Evolutionary conservation across 2,329 filamentous ascomycete genomes (phyloP), one percentile per base, ranked within the genome.

Genomic region (Hymenoscyphus scutula): DNA sequence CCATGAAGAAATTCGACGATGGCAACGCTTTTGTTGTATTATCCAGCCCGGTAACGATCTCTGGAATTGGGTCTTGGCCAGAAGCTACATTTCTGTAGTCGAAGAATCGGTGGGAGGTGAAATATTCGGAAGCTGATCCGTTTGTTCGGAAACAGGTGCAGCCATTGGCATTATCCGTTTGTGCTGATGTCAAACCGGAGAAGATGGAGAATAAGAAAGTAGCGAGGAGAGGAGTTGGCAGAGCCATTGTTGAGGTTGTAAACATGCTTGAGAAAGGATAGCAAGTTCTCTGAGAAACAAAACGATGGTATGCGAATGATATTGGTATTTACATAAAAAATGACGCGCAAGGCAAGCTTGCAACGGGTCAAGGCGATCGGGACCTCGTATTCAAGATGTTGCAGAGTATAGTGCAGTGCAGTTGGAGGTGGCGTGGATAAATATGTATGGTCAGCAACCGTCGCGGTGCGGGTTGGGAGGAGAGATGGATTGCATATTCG

Each of bases 81-180:
- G 54, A 37, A 7, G 61, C 54, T 5, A 72, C 48, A 34, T 70
- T 68, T 38, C 71, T 60, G 60, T 64, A 73, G 57, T 73, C 71
- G 48, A 69, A 66, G 57, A 73, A 73, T n/a, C 69, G 64, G 32
- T 73, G 71, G 53, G 67, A 67, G 27, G 64, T 65, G 58, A 72
- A 73, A 56, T 73, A 72, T 25, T 66, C 68, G n/a, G 59, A 58
- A 2, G 71, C 71, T 1, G 69, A 62, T 29, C 63, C 67, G 60
- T 71, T 70, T 5, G 71, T 73, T 23, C 59, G 67, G 38, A 72
- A 73, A 56, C 71, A 73, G 17, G 65, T 64, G 56, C 70, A 73
- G 41, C 65, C 68, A 27, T 68, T 61, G 7, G 62, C 70, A 53
- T 70, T 72, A 27, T 72, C 68, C 19, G 59, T 71, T 51, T 71